These are phyloP conservation scores for Irpex sp. DNA, from an alignment of 1,284 basidiomycete species.

Conservation along the genomic window DNA sequence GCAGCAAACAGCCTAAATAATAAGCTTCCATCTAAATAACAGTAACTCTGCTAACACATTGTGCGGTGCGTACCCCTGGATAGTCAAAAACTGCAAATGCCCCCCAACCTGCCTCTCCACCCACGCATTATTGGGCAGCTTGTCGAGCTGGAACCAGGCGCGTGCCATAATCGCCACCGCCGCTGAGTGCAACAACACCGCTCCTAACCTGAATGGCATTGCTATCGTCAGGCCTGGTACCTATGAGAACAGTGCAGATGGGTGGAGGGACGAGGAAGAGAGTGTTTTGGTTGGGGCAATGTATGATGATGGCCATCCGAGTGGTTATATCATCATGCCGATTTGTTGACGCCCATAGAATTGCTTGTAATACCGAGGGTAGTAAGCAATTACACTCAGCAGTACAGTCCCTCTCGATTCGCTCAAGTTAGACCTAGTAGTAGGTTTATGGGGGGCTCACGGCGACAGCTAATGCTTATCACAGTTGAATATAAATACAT, in stretches of 20 bases:
- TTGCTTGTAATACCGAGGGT: too few relatives aligned
- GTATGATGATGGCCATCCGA: too few relatives aligned
- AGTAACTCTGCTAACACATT: not conserved
- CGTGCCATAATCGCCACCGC: conserved; percentile 44
- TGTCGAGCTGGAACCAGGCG: conserved; percentile 39
- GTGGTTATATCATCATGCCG: too few relatives aligned
- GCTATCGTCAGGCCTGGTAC: too few relatives aligned
- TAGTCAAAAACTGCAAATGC: conserved; percentile 70
- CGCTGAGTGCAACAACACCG: conserved; percentile 35
- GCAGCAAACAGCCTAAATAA: conserved; percentile 43
- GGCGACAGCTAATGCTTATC: too few relatives aligned
- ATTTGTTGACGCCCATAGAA: too few relatives aligned
- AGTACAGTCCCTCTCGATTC: conserved; percentile 1
- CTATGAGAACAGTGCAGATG: too few relatives aligned
- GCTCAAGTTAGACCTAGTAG: too few relatives aligned
- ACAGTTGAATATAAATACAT: too few relatives aligned
- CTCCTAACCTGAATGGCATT: conserved; percentile 10
- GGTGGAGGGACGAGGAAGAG: not conserved
- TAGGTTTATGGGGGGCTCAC: too few relatives aligned
- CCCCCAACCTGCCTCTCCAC: conserved; percentile 55
- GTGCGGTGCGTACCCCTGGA: conserved; percentile 55
- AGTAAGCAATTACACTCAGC: too few relatives aligned
- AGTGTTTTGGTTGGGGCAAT: too few relatives aligned
- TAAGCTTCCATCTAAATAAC: not conserved
- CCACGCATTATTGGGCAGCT: conserved; percentile 33